These are phyloP conservation scores for Nitzschia sp. DNA, from an alignment of 108 stramenopile genomes.

Conservation along the genomic window DNA sequence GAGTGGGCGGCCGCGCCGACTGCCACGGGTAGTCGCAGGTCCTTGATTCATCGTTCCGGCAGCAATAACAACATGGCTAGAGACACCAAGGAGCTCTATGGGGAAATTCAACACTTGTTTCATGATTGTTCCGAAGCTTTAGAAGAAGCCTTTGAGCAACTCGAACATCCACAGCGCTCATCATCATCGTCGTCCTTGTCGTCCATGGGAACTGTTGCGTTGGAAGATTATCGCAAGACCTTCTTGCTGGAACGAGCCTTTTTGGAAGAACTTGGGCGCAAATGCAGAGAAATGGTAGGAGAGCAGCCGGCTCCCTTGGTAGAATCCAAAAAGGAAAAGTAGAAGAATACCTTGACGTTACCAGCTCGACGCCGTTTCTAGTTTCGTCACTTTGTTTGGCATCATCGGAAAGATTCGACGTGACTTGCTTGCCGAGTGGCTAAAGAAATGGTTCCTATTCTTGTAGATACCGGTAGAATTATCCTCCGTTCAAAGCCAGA, in stretches of 20 bases:
- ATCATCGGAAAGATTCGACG: too few relatives aligned
- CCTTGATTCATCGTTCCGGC: too few relatives aligned
- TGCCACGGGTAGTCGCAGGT: too few relatives aligned
- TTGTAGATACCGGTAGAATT: too few relatives aligned
- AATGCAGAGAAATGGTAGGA: not conserved
- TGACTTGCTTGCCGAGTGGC: too few relatives aligned
- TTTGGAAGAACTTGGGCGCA: constrained; percentile 12
- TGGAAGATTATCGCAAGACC: constrained; percentile 13
- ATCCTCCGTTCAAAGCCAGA: too few relatives aligned
- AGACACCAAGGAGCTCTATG: constrained; percentile 4
- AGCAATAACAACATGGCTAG: not conserved
- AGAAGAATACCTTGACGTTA: too few relatives aligned
- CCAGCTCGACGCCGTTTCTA: too few relatives aligned
- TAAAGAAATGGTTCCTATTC: too few relatives aligned
- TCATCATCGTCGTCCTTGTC: too few relatives aligned
- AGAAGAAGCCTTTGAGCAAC: not conserved
- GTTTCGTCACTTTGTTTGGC: too few relatives aligned
- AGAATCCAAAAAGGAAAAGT: not conserved
- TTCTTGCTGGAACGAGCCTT: constrained; percentile 10
- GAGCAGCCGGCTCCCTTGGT: not conserved
- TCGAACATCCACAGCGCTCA: not conserved
- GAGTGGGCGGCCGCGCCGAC: too few relatives aligned
- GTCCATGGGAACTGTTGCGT: not conserved
- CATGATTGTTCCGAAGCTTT: not conserved
- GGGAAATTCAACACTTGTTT: constrained; percentile 1